phyloP scores from a whole-genome alignment of 768 basidiomycete species.

The Boletus tylopilopsis region DNA sequence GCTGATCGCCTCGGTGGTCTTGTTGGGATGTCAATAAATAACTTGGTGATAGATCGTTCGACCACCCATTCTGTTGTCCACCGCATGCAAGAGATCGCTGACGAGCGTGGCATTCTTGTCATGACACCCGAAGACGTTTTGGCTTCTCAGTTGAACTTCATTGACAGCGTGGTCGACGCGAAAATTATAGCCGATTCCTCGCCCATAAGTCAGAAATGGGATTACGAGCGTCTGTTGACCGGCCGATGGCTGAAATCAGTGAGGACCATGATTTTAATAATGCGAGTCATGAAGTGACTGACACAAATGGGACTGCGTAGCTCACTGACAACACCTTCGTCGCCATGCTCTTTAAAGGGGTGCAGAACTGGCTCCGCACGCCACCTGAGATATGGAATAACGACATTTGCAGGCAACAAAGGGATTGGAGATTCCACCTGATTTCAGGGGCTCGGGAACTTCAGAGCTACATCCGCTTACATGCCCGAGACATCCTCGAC shows the following conservation, averaged over 20 bases:
- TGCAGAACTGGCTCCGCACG: no score
- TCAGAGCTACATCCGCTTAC: background rate
- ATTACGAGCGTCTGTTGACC: background rate
- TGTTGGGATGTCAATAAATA: background rate
- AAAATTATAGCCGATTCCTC: background rate
- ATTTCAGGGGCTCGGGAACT: background rate
- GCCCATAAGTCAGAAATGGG: background rate
- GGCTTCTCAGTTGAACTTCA: background rate
- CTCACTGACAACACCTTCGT: background rate
- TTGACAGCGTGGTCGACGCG: background rate
- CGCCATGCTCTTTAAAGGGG: background rate
- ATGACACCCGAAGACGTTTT: background rate
- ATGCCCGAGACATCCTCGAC: no score
- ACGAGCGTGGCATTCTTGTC: background rate
- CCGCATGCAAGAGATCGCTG: background rate
- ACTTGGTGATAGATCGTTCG: background rate
- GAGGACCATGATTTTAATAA: background rate
- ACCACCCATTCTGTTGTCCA: background rate
- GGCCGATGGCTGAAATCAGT: background rate
- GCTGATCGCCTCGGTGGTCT: background rate
- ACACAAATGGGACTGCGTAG: background rate
- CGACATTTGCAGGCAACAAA: no score
- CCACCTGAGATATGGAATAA: no score
- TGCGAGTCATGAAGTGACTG: background rate
- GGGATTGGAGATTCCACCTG: no score